Conservation (phyloP, 192 early-diverging fungal species). For the Coemansia sp. region DNA sequence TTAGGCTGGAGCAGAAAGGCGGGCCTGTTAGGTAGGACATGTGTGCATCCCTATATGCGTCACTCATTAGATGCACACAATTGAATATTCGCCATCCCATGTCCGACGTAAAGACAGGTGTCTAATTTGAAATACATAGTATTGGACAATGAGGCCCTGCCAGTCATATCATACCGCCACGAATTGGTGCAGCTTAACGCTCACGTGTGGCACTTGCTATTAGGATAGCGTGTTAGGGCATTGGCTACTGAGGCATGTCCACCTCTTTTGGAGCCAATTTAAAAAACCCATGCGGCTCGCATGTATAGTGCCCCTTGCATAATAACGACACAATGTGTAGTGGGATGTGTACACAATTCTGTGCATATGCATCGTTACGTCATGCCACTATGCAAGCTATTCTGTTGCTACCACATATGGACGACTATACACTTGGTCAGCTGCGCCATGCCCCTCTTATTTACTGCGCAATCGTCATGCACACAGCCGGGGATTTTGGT, state of each 20-base stretch:
- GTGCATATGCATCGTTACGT: too few relatives aligned
- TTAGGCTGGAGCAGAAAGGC: not conserved
- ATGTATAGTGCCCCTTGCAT: not conserved
- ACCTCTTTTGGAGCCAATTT: not conserved
- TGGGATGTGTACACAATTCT: too few relatives aligned
- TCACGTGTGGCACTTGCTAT: not conserved
- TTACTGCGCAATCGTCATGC: too few relatives aligned
- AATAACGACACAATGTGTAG: too few relatives aligned
- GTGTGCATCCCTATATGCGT: not conserved
- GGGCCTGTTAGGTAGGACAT: not conserved
- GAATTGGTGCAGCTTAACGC: not conserved
- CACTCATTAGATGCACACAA: not conserved
- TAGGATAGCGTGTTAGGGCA: not conserved
- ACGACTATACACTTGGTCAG: too few relatives aligned
- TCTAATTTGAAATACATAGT: not conserved
- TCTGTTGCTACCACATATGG: too few relatives aligned
- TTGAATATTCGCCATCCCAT: not conserved
- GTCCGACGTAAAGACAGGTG: not conserved
- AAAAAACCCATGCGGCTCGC: not conserved
- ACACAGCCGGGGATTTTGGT: too few relatives aligned
- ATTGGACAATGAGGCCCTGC: not conserved
- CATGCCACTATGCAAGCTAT: too few relatives aligned
- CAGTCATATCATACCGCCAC: not conserved
- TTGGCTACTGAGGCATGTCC: not conserved
- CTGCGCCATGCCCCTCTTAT: too few relatives aligned